Percentiles rank a stretch among this genome's conserved stretches.
phyloP scores from a whole-genome alignment of 176 grass and related monocot species.

The Pharus latifolius region DNA sequence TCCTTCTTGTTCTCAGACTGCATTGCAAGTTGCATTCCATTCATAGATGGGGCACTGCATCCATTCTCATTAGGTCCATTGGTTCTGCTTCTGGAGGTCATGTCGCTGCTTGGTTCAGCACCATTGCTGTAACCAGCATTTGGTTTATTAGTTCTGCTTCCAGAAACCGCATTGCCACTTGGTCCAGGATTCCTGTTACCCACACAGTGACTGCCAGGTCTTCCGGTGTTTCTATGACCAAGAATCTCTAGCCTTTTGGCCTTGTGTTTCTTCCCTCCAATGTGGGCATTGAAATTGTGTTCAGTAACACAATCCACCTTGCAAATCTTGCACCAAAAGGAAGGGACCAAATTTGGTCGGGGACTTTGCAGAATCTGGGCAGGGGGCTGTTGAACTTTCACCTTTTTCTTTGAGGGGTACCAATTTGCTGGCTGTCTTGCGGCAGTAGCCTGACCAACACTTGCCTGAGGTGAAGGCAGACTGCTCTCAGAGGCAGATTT shows the following conservation, averaged over 20 bases:
- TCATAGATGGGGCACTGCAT: neutral
- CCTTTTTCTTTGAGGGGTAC: conserved; percentile 26
- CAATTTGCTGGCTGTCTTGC: conserved; percentile 11
- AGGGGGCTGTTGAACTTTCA: conserved; percentile 25
- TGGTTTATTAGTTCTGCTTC: conserved; percentile 9
- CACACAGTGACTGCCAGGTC: neutral
- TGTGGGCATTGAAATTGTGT: conserved; percentile 49
- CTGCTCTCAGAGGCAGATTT: conserved; percentile 3
- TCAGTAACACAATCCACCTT: conserved; percentile 68
- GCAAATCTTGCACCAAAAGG: conserved; percentile 72
- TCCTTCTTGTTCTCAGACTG: neutral
- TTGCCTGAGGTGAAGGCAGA: conserved; percentile 3
- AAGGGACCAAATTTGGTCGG: conserved; percentile 32
- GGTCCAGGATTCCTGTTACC: conserved; percentile 6
- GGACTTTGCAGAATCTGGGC: conserved; percentile 12
- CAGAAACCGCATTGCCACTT: conserved; percentile 3
- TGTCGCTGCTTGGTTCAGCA: neutral
- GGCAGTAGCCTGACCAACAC: neutral
- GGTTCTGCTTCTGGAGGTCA: conserved; percentile 14
- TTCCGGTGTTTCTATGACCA: conserved; percentile 20
- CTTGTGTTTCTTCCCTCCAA: conserved; percentile 68
- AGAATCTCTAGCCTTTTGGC: conserved; percentile 43
- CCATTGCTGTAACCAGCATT: neutral
- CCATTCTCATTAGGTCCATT: neutral
- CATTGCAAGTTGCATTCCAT: neutral